Evolutionary conservation across 2,329 filamentous ascomycete genomes (phyloP).

Genomic region (Colletotrichum coccodes): DNA sequence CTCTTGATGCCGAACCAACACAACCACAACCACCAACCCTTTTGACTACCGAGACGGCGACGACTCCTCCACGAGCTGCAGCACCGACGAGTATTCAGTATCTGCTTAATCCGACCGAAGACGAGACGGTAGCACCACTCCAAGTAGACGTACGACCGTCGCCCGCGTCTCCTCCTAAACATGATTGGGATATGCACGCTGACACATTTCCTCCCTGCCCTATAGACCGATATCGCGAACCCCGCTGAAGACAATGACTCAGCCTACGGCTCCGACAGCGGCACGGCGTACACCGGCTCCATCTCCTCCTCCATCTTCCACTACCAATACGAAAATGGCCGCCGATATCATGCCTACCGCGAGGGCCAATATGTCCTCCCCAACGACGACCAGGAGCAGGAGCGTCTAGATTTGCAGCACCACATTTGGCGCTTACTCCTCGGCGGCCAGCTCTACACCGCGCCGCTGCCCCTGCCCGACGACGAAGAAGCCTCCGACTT

Average conservation of each 20-base stretch:
- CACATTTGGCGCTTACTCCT: constrained; percentile 46
- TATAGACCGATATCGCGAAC: constrained; percentile 18
- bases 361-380: constrained; percentile 49
- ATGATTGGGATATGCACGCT: constrained; percentile 1
- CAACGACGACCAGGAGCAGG: constrained; percentile 34
- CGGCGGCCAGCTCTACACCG: constrained; percentile 41
- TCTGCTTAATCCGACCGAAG: constrained; percentile 32
- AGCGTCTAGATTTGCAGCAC: constrained; percentile 49
- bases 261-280: constrained; percentile 45
- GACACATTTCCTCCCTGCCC: background rate
- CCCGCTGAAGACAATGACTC: constrained; percentile 42
- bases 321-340: constrained; percentile 58
- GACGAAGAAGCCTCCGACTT: constrained; percentile 38
- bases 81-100: constrained; percentile 17
- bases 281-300: constrained; percentile 43
- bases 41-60: background rate
- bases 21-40: background rate
- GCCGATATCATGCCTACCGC: constrained; percentile 58
- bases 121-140: constrained; percentile 36
- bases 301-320: constrained; percentile 55
- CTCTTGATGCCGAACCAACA: background rate
- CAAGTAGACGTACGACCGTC: constrained; percentile 37
- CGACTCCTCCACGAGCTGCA: constrained; percentile 1
- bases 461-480: constrained; percentile 40
- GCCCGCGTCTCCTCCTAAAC: background rate